Conservation (phyloP, 768 basidiomycete species). For the Hirschioporus abietinus region DNA sequence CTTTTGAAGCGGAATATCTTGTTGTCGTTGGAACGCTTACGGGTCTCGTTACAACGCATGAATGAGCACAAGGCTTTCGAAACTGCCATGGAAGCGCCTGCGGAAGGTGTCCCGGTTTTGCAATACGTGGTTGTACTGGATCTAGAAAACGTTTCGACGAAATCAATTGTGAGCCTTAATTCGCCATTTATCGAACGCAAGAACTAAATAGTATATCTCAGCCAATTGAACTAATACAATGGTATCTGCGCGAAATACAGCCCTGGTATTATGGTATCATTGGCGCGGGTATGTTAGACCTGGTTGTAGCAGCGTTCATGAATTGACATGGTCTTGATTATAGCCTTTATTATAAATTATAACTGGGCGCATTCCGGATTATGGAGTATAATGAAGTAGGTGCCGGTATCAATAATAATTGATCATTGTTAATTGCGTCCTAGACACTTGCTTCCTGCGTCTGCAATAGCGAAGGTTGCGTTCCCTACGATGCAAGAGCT, state of each 20-base stretch:
- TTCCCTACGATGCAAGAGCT: constrained; percentile 58
- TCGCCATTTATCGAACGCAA: constrained; percentile 8
- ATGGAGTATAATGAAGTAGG: constrained; percentile 63
- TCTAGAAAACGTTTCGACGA: constrained; percentile 48
- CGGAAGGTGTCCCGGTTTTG: constrained; percentile 36
- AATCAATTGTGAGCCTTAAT: constrained; percentile 44
- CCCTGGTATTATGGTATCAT: constrained; percentile 75
- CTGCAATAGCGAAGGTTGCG: constrained; percentile 56
- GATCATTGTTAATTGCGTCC: constrained; percentile 10
- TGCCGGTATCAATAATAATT: constrained; percentile 13
- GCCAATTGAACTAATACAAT: constrained; percentile 58
- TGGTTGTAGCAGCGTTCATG: background rate
- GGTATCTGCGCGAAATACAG: constrained; percentile 59
- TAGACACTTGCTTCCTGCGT: constrained; percentile 58
- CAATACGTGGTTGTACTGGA: constrained; percentile 71
- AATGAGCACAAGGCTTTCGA: constrained; percentile 26
- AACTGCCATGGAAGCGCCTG: constrained; percentile 9
- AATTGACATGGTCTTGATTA: background rate
- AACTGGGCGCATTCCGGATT: constrained; percentile 68
- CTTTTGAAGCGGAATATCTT: constrained; percentile 38
- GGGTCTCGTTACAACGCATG: constrained; percentile 48
- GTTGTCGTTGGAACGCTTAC: constrained; percentile 50
- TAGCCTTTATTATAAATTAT: constrained; percentile 70
- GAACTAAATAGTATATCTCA: constrained; percentile 22
- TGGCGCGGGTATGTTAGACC: constrained; percentile 49